Base-by-base conservation (phyloP, 2,329 filamentous ascomycete genomes). In the Nigrograna mackinnonii region DNA sequence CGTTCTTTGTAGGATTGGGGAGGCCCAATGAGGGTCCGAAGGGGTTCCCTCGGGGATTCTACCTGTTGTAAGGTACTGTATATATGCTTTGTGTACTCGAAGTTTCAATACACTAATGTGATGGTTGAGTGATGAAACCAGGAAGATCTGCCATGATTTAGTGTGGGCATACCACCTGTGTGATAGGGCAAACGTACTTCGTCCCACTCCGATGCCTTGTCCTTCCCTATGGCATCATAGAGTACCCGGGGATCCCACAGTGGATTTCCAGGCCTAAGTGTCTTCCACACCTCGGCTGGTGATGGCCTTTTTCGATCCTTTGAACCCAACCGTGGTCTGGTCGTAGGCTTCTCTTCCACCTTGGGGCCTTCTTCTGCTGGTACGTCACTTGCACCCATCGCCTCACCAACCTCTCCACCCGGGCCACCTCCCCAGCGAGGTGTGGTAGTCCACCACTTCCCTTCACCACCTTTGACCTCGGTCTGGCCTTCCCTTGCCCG, bases 61-160 rank as follows among this genome's bases (percentile, higher is more conserved):
- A 6, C 77, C 79, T 4, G 68, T 68, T 9, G 71, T 73, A 28
- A 85, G 65, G 50, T 75, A 75, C n/a, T 78, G 73, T 22, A 83
- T 58, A 57, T 85, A 85, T 16, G 72, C 68, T 18, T 68, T 66
- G 58, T 84, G 80, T 33, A 85, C 72, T 22, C 74, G 77, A 35
- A 85, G 68, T 50, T 79, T 80, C 39, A 85, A 59, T 35, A 85
- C 75, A 42, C 78, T 75, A 47, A 84, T 71, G 52, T 85, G 82
- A 62, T 83, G 81, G 58, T 84, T 84, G 49, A 84, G 69, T 18
- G 79, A 79, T 11, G 81, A 84, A 35, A 84, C 55, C 72, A 84
- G 76, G 63, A 80, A 84, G 38, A 84, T 74, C 79, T 84, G 54
- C 30, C 16, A 6, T 19, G 6, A 13, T 31, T 9, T 37, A n/a